Evolutionary conservation across 108 stramenopile genomes (phyloP).

Genomic region (Fistulifera pelliculosa): DNA sequence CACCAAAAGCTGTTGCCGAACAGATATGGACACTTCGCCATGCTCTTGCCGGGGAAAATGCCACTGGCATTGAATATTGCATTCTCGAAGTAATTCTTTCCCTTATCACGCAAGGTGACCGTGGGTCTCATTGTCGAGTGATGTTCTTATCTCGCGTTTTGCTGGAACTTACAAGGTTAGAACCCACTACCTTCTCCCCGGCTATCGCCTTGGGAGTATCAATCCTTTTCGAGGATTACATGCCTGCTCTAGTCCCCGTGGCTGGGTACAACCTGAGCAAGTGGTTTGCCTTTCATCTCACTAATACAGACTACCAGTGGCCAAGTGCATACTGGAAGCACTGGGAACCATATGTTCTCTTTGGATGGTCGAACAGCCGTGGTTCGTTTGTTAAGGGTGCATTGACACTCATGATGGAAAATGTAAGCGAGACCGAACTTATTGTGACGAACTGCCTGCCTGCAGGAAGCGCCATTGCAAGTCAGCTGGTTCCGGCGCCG

Average conservation of each 20-base stretch:
- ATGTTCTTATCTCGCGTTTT: constrained; percentile 61
- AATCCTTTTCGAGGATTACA: constrained; percentile 63
- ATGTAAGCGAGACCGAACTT: constrained; percentile 20
- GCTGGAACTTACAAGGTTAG: constrained; percentile 65
- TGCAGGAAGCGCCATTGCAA: constrained; percentile 20
- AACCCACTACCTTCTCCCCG: constrained; percentile 56
- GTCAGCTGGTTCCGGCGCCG: background rate
- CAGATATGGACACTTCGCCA: constrained; percentile 53
- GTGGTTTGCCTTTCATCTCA: constrained; percentile 82
- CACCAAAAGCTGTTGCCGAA: constrained; percentile 63
- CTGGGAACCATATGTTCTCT: constrained; percentile 54
- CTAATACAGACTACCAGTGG: constrained; percentile 83
- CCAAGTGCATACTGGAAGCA: constrained; percentile 70
- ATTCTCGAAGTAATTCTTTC: constrained; percentile 64
- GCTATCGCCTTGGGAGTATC: constrained; percentile 59
- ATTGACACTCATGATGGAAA: constrained; percentile 25
- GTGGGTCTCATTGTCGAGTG: constrained; percentile 24
- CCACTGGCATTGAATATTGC: constrained; percentile 4
- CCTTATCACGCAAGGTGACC: constrained; percentile 45
- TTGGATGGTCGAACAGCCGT: constrained; percentile 40
- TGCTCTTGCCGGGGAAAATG: constrained; percentile 18
- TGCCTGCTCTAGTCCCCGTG: constrained; percentile 57
- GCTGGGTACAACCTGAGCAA: constrained; percentile 58
- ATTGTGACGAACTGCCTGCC: constrained; percentile 39
- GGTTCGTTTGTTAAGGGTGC: constrained; percentile 43